These are phyloP conservation scores for Ophiosphaerella narmari DNA, from an alignment of 2,329 filamentous ascomycete species.

Conservation along the genomic window DNA sequence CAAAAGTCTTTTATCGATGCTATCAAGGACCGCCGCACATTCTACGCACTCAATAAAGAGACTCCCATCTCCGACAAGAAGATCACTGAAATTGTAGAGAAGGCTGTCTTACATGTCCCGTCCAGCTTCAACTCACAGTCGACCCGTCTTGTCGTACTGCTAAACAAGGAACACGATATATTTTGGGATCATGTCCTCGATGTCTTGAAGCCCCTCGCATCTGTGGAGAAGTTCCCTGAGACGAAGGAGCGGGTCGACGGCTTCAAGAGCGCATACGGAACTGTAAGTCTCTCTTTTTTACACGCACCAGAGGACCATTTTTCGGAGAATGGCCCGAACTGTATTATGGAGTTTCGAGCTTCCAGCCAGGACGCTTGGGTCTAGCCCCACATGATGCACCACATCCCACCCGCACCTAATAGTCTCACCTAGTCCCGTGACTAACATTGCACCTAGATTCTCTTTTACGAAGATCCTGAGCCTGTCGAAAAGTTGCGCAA, in stretches of 20 bases:
- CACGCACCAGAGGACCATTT: not conserved
- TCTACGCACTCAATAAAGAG: constrained; percentile 70
- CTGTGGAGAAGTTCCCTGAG: constrained; percentile 64
- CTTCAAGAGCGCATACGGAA: constrained; percentile 76
- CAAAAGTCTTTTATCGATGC: constrained; percentile 62
- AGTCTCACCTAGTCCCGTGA: no score
- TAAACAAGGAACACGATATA: constrained; percentile 82
- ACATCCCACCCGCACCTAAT: not conserved
- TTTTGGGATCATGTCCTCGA: constrained; percentile 78
- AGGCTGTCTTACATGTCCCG: constrained; percentile 70
- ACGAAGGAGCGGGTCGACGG: constrained; percentile 57
- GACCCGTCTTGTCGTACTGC: constrained; percentile 76
- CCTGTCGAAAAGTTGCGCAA: constrained; percentile 69
- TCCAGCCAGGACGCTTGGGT: not conserved
- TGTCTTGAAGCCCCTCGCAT: constrained; percentile 69
- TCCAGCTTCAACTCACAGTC: constrained; percentile 89
- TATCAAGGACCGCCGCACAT: constrained; percentile 69
- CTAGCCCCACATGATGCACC: constrained; percentile 16
- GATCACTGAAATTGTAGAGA: constrained; percentile 65
- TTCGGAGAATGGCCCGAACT: not conserved
- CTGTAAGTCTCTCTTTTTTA: constrained; percentile 57
- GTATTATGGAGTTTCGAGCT: not conserved
- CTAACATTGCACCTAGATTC: constrained; percentile 54
- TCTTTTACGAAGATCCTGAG: constrained; percentile 83
- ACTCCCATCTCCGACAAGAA: constrained; percentile 62